Conservation (phyloP, 768 basidiomycete genomes). For the Tylopilus felleus region DNA sequence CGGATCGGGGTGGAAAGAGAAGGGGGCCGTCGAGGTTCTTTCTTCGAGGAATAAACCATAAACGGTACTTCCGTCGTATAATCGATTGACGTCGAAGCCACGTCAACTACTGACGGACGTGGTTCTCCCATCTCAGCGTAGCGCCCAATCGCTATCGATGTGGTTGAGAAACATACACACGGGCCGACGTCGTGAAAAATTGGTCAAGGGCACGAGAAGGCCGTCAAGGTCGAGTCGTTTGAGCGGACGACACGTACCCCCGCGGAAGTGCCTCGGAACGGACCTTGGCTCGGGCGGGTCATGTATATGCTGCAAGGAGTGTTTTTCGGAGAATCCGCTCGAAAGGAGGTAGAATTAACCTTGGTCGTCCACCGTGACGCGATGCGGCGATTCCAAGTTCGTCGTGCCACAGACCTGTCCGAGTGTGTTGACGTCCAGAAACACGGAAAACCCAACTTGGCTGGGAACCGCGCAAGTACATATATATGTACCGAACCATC, state of each 20-base stretch:
- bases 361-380: neutral
- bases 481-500: neutral
- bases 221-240: neutral
- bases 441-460: neutral
- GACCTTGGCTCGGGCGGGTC: neutral
- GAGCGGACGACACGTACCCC: neutral
- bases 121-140: neutral
- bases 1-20: neutral
- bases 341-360: neutral
- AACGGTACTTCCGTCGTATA: neutral
- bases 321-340: neutral
- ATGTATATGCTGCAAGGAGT: neutral
- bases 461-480: neutral
- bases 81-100: neutral
- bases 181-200: neutral
- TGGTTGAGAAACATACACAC: neutral
- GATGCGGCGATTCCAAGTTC: neutral
- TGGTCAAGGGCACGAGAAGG: neutral
- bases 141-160: neutral
- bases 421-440: neutral
- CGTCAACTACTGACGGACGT: neutral
- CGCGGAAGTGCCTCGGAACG: slow-evolving; percentile 8
- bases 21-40: neutral
- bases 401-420: neutral
- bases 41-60: neutral